Evolutionary conservation across 2,329 filamentous ascomycete genomes (phyloP).

Genomic region (Clonostachys rosea): DNA sequence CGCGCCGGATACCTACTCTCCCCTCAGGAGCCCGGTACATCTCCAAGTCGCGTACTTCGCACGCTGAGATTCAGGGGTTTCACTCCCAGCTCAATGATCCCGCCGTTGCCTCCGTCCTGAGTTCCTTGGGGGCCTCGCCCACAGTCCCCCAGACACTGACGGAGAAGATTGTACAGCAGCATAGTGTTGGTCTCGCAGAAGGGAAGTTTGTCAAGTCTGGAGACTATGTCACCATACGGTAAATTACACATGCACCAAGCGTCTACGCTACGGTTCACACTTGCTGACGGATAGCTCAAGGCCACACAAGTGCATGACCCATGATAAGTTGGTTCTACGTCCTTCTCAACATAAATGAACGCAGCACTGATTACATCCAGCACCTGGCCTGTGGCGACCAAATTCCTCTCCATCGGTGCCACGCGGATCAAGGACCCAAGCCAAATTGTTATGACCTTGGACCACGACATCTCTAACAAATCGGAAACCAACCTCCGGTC

Average conservation of each 20-base stretch:
- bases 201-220: constrained; percentile 74
- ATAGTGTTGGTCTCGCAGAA: constrained; percentile 69
- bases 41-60: too few relatives aligned
- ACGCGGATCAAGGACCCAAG: constrained; percentile 53
- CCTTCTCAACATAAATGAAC: too few relatives aligned
- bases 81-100: too few relatives aligned
- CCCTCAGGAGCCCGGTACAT: too few relatives aligned
- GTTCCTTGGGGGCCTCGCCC: constrained; percentile 16
- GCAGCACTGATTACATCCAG: constrained; percentile 42
- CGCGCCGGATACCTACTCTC: too few relatives aligned
- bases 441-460: constrained; percentile 68
- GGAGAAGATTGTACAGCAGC: constrained; percentile 86
- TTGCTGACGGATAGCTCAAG: too few relatives aligned
- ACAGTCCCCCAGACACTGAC: constrained; percentile 65
- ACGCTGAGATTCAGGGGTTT: too few relatives aligned
- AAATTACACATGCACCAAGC: too few relatives aligned
- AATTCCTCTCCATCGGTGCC: constrained; percentile 78
- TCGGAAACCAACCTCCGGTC: constrained; percentile 61
- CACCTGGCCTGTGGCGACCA: constrained; percentile 67
- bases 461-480: constrained; percentile 88
- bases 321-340: constrained; percentile 33
- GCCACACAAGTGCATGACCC: constrained; percentile 78
- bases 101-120: too few relatives aligned
- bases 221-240: constrained; percentile 72
- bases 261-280: too few relatives aligned